phyloP scores from a whole-genome alignment of 1,139 yeast species.

The Blastobotrys serpentis region DNA sequence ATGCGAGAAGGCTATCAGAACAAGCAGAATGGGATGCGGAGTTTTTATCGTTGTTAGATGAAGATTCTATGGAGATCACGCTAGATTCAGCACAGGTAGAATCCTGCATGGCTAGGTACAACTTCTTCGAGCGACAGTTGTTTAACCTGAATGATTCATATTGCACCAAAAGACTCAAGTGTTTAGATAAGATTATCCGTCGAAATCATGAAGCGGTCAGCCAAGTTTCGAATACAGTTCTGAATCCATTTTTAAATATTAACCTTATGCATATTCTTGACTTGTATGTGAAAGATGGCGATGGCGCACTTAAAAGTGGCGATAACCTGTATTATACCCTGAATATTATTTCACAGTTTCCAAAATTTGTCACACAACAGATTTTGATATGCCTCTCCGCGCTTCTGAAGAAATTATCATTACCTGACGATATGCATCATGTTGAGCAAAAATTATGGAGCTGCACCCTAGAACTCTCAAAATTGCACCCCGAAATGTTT shows the following conservation, averaged over 20 bases:
- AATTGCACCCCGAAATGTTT: not conserved
- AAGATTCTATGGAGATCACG: slow-evolving; percentile 4
- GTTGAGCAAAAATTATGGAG: slow-evolving; percentile 1
- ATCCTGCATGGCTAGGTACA: slow-evolving; percentile 15
- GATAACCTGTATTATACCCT: not conserved
- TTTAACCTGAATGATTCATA: slow-evolving; percentile 9
- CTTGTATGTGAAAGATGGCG: not conserved
- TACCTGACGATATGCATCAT: not conserved
- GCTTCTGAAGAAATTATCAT: not conserved
- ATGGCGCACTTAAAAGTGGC: not conserved
- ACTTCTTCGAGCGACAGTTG: slow-evolving; percentile 20
- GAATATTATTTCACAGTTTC: not conserved
- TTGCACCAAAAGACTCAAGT: slow-evolving; percentile 12
- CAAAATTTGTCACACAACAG: not conserved
- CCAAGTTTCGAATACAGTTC: not conserved
- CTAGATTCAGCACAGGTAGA: slow-evolving; percentile 12
- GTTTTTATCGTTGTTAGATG: slow-evolving; percentile 13
- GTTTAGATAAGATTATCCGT: not conserved
- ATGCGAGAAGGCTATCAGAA: slow-evolving; percentile 8
- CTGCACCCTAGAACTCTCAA: slow-evolving; percentile 3
- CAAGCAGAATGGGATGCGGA: slow-evolving; percentile 26
- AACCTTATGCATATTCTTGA: not conserved
- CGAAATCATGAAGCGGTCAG: not conserved
- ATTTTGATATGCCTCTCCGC: not conserved
- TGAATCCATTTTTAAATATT: not conserved